A percentile compares a stretch with the other conserved stretches of the same genome.
Conservation (phyloP, 2,329 filamentous ascomycete species). For the Leptographium galeiforme region DNA sequence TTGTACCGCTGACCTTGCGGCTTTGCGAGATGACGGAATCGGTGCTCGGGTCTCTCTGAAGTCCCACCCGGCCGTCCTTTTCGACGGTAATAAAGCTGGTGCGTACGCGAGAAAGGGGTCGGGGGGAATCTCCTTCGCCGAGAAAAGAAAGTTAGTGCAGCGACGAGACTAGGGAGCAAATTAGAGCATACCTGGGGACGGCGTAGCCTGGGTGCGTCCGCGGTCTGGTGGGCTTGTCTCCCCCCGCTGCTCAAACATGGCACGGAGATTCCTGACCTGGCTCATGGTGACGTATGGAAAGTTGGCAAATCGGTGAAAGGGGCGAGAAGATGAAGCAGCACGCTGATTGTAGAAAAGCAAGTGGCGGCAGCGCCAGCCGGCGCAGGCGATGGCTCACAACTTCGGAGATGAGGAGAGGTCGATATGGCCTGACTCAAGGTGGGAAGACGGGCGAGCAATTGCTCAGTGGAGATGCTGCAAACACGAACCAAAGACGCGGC, state of each 20-base stretch:
- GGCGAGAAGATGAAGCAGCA: not conserved
- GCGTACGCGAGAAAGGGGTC: conserved; percentile 61
- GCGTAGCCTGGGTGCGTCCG: conserved; percentile 51
- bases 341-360: not conserved
- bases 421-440: not conserved
- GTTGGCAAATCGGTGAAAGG: not conserved
- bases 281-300: conserved; percentile 37
- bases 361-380: conserved; percentile 7
- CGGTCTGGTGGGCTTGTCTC: conserved; percentile 52
- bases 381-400: not conserved
- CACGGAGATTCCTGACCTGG: conserved; percentile 60
- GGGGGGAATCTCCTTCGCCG: conserved; percentile 31
- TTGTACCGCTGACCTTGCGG: conserved; percentile 24
- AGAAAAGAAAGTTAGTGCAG: not conserved
- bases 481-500: too few relatives aligned
- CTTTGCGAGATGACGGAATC: conserved; percentile 26
- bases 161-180: not conserved
- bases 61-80: conserved; percentile 44
- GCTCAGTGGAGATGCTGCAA: not conserved
- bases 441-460: not conserved
- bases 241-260: conserved; percentile 67
- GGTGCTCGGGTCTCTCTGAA: conserved; percentile 30
- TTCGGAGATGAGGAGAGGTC: not conserved
- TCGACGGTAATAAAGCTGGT: conserved; percentile 66
- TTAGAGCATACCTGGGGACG: conserved; percentile 26